phyloP scores from a whole-genome alignment of 1,139 yeast genomes.

The Diutina sp. region DNA sequence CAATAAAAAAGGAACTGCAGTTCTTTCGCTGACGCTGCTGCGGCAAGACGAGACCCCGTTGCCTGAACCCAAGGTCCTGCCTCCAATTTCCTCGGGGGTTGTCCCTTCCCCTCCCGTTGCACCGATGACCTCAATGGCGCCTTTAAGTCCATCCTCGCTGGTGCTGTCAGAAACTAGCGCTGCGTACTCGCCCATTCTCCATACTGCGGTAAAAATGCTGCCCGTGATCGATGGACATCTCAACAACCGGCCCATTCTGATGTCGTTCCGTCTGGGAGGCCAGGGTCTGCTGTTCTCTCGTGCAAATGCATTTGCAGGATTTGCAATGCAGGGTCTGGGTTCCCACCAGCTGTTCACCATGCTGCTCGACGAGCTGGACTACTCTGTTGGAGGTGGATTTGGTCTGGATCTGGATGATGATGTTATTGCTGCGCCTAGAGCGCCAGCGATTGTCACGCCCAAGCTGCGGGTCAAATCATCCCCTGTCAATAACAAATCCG shows the following conservation, averaged over 20 bases:
- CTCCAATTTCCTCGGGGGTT: background rate
- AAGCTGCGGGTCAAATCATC: background rate
- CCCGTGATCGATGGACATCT: background rate
- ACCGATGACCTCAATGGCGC: background rate
- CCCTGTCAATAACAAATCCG: background rate
- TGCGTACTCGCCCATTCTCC: background rate
- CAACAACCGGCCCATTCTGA: conserved; percentile 1
- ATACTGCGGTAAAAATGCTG: conserved; percentile 1
- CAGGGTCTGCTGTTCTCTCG: background rate
- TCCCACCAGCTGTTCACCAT: background rate
- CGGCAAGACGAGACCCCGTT: background rate
- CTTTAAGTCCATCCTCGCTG: background rate
- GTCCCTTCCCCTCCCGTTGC: background rate
- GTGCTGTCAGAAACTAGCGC: background rate
- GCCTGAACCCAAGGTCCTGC: background rate
- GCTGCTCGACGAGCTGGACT: background rate
- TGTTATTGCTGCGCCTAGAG: background rate
- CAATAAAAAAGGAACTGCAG: background rate
- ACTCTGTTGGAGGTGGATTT: background rate
- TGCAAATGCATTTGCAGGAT: background rate
- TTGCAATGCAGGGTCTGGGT: background rate
- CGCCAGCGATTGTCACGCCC: background rate
- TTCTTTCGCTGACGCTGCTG: background rate
- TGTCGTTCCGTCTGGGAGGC: background rate
- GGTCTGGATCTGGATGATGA: conserved; percentile 1